Base-by-base conservation (phyloP, 179 eudicot genomes). In the Gypsophila paniculata region DNA sequence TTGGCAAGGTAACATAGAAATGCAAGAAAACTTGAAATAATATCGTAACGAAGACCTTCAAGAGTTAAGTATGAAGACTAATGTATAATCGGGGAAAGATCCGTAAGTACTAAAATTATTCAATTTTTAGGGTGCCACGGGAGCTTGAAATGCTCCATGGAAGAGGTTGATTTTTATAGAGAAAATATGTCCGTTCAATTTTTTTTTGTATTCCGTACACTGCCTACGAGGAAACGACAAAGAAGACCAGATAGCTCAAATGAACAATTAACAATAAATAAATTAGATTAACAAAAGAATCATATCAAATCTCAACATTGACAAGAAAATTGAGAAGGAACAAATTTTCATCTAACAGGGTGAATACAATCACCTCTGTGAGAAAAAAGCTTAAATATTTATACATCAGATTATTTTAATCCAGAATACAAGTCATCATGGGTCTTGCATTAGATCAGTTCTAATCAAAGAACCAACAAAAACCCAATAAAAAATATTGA, bases 311-410 rank as follows among this genome's bases (percentile, higher is more conserved):
- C 6, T 26, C 11, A 60, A 29, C 64, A 60, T 23, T 60, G n/a
- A 26, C 15, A 8, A 9, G 66, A 42, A 36, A 36, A 49, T 17
- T 51, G 60, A 68, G 42, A 32, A 60, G 76, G 77, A 76, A 79
- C 74, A 75, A 61, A 72, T 68, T 29, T 72, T 76, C 77, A 79
- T 76, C 79, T 72, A 73, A 76, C 82, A 69, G 76, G 68, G 69
- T 70, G 70, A 69, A 51, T 53, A 61, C 32, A 15, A 39, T 51
- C 42, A 70, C 69, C 79, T 67, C 79, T 68, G 74, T 75, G 79
- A 79, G 82, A 79, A 79, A 79, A 42, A 79, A 79, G 79, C 79
- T 75, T 72, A 69, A 57, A 75, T 62, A 52, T 34, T 68, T 79
- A 4, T 46, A 46, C 9, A 54, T 72, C 82, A 79, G 64, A 61